These are phyloP conservation scores for Platanthera guangdongensis DNA, from an alignment of 106 monocot species.

Conservation along the genomic window DNA sequence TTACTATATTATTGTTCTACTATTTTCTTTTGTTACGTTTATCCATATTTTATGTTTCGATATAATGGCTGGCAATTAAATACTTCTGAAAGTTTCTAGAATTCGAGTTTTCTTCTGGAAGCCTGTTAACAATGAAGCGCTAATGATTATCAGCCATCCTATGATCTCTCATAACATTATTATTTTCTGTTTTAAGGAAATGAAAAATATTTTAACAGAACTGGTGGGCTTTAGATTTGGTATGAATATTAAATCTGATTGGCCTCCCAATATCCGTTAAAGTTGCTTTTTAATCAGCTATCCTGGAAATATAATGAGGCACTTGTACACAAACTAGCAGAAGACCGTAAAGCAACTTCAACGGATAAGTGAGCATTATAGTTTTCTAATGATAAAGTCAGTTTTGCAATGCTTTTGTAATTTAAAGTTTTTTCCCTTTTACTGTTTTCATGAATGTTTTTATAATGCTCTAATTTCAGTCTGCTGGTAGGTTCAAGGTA, in stretches of 20 bases:
- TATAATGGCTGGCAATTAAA: too few relatives aligned
- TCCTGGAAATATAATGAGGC: neutral
- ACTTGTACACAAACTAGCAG: neutral
- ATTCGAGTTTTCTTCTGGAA: too few relatives aligned
- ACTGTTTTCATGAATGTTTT: neutral
- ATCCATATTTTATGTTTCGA: too few relatives aligned
- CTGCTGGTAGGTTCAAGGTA: slow-evolving; percentile 57
- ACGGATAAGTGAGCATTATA: neutral
- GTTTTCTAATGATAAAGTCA: neutral
- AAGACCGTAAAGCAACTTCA: too few relatives aligned
- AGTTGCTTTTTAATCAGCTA: neutral
- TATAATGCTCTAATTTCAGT: neutral
- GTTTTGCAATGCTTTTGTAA: neutral
- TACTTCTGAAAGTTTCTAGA: too few relatives aligned
- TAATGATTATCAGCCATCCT: too few relatives aligned
- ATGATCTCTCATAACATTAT: neutral
- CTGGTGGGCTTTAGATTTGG: neutral
- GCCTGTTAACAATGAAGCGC: too few relatives aligned
- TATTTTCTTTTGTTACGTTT: too few relatives aligned
- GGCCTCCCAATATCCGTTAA: neutral
- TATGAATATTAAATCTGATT: neutral
- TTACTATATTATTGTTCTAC: too few relatives aligned
- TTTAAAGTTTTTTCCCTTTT: neutral
- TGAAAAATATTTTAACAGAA: neutral
- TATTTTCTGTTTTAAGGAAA: neutral